Base-by-base conservation (phyloP, 2,329 filamentous ascomycete genomes). In the Phymatotrichopsis omnivora region DNA sequence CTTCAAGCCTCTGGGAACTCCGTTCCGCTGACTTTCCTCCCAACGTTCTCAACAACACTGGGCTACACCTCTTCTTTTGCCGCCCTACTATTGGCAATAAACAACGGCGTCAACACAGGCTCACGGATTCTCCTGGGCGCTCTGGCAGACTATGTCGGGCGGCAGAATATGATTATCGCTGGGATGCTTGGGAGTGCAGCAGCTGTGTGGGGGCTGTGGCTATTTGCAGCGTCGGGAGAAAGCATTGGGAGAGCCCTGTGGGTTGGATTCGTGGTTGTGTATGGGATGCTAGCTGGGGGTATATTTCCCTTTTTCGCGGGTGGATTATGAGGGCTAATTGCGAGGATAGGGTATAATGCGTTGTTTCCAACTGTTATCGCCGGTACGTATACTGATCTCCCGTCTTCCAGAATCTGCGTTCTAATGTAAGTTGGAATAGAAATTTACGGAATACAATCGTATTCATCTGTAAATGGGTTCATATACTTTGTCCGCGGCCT, bases 21-120 rank as follows among this genome's bases (percentile, higher is more conserved):
- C 38, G 62, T 69, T 7, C 69, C 69, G 0, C 60, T 70, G n/a
- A 63, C 64, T 0, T 73, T 72, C 47, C 62, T 72, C 29, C 63
- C 68, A 0, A 67, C 68, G 11, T 72, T 71, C 53, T 67, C 64
- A 7, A 63, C 68, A 2, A 60, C 61, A 0, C 55, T 72, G 2
- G 69, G 70, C 1, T 63, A 65, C 45, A 62, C 60, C 0, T 59
- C 67, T 3, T 57, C 60, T 7, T 61, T 62, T 11, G 68, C 67
- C 2, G 68, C 68, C 23, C 63, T 63, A 10, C 56, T 71, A 14
- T 59, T 72, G 12, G 68, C 69, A 4, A 58, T 64, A 19, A 65
- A 62, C 51, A 72, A 68, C 52, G 67, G 62, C 5, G 63, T 71
- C 25, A 71, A 71, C 45, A 63, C 68, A 5, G 61, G 63, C 0